A percentile compares a stretch with the other conserved stretches of the same genome.
phyloP scores from a whole-genome alignment of 768 basidiomycete species.

The Terana coerulea region DNA sequence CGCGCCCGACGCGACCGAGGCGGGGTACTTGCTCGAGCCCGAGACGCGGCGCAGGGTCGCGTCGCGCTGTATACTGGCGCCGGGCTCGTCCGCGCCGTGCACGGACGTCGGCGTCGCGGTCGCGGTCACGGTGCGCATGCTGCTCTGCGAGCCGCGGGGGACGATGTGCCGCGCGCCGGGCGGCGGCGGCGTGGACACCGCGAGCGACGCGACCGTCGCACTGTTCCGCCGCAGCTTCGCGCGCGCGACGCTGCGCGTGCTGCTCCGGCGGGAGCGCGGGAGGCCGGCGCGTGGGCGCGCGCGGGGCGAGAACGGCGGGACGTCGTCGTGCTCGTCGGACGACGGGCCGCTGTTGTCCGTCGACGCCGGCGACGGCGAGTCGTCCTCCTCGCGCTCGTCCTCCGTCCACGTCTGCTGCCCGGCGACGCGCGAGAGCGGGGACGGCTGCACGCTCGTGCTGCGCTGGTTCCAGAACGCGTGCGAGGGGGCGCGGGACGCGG shows the following conservation, averaged over 20 bases:
- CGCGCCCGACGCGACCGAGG: background rate
- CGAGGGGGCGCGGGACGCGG: no score
- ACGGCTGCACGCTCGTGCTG: constrained; percentile 44
- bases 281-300: constrained; percentile 1
- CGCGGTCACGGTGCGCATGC: constrained; percentile 68
- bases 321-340: constrained; percentile 25
- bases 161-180: constrained; percentile 24
- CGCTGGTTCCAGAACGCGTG: constrained; percentile 26
- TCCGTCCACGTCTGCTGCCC: constrained; percentile 51
- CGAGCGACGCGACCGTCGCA: constrained; percentile 62
- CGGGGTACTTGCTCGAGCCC: constrained; percentile 1
- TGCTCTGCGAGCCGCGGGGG: constrained; percentile 58
- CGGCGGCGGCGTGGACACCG: constrained; percentile 32
- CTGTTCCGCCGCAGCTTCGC: constrained; percentile 51
- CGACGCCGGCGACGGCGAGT: constrained; percentile 56
- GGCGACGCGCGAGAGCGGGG: constrained; percentile 61
- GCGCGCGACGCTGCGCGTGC: constrained; percentile 9
- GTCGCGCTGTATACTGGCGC: background rate
- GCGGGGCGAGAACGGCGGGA: constrained; percentile 21
- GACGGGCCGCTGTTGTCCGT: constrained; percentile 54
- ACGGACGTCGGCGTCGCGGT: constrained; percentile 10
- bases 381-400: constrained; percentile 45
- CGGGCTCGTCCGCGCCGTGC: background rate
- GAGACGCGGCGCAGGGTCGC: background rate
- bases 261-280: constrained; percentile 25